Base-by-base conservation (phyloP, 768 basidiomycete species). In the Xerocomus spinulosus region DNA sequence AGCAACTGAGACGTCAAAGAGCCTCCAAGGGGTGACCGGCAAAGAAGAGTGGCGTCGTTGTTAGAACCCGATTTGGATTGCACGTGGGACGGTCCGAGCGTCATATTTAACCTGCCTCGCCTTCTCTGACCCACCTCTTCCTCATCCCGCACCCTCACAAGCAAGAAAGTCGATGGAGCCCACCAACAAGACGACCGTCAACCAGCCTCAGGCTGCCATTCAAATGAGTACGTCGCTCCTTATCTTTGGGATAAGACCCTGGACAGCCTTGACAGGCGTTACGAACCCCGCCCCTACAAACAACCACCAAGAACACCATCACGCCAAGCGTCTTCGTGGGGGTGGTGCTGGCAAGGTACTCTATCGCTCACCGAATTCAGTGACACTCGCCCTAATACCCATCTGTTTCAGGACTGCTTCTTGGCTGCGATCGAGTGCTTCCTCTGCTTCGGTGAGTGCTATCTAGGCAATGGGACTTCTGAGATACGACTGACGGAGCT, bases 341-440 rank as follows among this genome's bases (percentile, higher is more conserved):
- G 85, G 81, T 58, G 85, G 85, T 51, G 84, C 79, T 38, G 84
- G 59, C 25, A 85, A 78, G 76, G 84, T 83, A 49, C 44, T n/a
- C n/a, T n/a, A n/a, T n/a, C n/a, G 53, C 48, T 29, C 3, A 30
- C 25, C 9, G 1, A 14, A 10, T 42, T 42, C 23, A 17, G 8
- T 8, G 14, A 14, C 20, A 30, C 4, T 17, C 0, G 13, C 15
- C 35, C 29, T 54, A 24, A 57, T 13, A 4, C 10, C 1, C 7
- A n/a, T 28, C 13, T 35, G 20, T 45, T 29, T 15, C 48, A 87
- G 85, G 83, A 86, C 62, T 87, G 83, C 63, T 77, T 85, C 69
- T 44, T 88, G 23, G 82, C 73, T 17, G 44, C 76, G 15, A 6
- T 85, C 29, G 80, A 73, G 24, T 85, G 83, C 61, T 87, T 86